Conservation (phyloP, 1,139 yeast genomes). For the Yamadazyma buinensis region DNA sequence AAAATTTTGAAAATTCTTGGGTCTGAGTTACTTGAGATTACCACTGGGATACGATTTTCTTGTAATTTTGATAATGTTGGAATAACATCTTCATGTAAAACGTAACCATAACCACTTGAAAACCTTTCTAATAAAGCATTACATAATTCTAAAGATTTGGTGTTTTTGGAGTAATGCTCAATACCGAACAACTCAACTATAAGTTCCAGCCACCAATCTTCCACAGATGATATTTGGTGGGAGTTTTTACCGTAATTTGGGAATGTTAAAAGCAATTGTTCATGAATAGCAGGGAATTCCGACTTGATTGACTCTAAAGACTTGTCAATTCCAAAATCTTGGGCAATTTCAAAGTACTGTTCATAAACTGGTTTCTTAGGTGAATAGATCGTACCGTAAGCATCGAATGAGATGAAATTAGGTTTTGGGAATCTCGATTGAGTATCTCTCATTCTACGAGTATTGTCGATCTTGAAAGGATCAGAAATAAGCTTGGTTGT, state of each 20-base stretch:
- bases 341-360: slow-evolving; percentile 45
- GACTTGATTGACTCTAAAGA: slow-evolving; percentile 22
- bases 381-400: slow-evolving; percentile 60
- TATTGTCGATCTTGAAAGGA: slow-evolving; percentile 24
- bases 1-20: slow-evolving; percentile 42
- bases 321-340: slow-evolving; percentile 39
- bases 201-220: slow-evolving; percentile 60
- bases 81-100: slow-evolving; percentile 50
- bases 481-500: slow-evolving; percentile 18
- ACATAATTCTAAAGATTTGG: slow-evolving; percentile 23
- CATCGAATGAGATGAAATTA: slow-evolving; percentile 57
- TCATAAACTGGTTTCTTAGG: slow-evolving; percentile 52
- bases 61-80: slow-evolving; percentile 39
- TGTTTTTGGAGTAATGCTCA: slow-evolving; percentile 18
- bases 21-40: slow-evolving; percentile 62
- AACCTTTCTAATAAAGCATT: slow-evolving; percentile 44
- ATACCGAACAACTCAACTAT: slow-evolving; percentile 40
- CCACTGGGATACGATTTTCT: slow-evolving; percentile 29
- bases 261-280: slow-evolving; percentile 23
- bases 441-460: slow-evolving; percentile 28
- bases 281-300: slow-evolving; percentile 28
- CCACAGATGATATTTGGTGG: slow-evolving; percentile 20
- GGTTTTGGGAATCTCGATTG: slow-evolving; percentile 37
- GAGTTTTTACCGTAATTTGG: slow-evolving; percentile 61
- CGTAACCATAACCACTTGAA: slow-evolving; percentile 49